phyloP scores from a whole-genome alignment of 805 yeast genomes.

The Candida ponderosae region DNA sequence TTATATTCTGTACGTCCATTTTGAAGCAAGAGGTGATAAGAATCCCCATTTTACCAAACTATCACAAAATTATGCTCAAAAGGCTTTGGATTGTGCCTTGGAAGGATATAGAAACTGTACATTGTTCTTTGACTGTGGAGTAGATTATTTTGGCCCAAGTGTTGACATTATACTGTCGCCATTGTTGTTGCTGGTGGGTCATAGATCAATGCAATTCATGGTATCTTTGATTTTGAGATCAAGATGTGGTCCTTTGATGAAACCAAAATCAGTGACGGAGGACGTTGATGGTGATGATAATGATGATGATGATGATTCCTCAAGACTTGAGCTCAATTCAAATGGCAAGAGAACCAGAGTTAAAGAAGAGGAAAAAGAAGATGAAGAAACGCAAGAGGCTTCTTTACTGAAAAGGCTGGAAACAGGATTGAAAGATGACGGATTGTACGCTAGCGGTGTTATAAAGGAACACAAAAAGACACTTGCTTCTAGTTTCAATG shows the following conservation, averaged over 20 bases:
- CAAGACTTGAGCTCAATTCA: neutral
- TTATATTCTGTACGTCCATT: slow-evolving; percentile 38
- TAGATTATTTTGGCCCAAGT: slow-evolving; percentile 26
- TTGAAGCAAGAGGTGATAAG: slow-evolving; percentile 32
- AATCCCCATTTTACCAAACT: slow-evolving; percentile 25
- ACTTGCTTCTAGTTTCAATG: slow-evolving; percentile 20
- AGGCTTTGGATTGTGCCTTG: slow-evolving; percentile 32
- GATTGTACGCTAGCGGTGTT: slow-evolving; percentile 19
- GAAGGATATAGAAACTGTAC: slow-evolving; percentile 35
- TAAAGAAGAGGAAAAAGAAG: slow-evolving; percentile 10
- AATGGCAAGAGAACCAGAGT: neutral
- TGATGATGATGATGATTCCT: neutral
- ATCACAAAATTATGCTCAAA: slow-evolving; percentile 33
- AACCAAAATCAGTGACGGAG: slow-evolving; percentile 7
- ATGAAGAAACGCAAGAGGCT: slow-evolving; percentile 16
- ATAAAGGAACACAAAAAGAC: slow-evolving; percentile 15
- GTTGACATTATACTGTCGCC: slow-evolving; percentile 43
- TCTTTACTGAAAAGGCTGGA: slow-evolving; percentile 13
- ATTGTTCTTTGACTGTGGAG: slow-evolving; percentile 29
- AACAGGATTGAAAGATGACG: no score
- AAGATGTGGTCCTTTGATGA: slow-evolving; percentile 34
- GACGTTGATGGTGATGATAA: neutral
- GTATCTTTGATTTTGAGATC: slow-evolving; percentile 47
- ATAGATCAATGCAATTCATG: slow-evolving; percentile 49
- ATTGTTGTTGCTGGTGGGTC: slow-evolving; percentile 42